Conservation (phyloP, 2,329 filamentous ascomycete genomes). For the Penicillium sp. region DNA sequence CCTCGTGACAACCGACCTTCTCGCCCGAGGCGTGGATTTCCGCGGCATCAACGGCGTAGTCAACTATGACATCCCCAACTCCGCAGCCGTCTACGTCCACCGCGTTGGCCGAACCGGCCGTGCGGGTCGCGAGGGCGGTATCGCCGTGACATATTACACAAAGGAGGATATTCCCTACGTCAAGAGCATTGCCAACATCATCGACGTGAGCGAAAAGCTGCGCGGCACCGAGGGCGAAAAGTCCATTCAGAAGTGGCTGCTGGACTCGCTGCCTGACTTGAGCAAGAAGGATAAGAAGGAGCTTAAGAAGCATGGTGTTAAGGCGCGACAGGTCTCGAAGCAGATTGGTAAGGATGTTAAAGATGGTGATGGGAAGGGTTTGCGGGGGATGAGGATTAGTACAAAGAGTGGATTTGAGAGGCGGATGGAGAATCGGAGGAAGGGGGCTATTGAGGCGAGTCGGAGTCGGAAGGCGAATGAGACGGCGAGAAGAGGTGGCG, state of each 20-base stretch:
- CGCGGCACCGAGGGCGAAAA: slow-evolving; percentile 57
- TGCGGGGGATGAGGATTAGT: slow-evolving; percentile 69
- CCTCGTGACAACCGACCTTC: slow-evolving; percentile 90
- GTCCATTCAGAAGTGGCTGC: slow-evolving; percentile 80
- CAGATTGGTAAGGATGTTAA: slow-evolving; percentile 49
- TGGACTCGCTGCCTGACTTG: slow-evolving; percentile 83
- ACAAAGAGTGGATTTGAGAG: slow-evolving; percentile 59
- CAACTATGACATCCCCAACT: slow-evolving; percentile 96
- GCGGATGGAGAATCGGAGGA: slow-evolving; percentile 53
- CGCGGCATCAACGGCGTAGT: slow-evolving; percentile 93
- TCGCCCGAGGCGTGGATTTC: slow-evolving; percentile 93
- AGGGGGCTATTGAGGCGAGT: slow-evolving; percentile 52
- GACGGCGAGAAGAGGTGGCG: slow-evolving; percentile 27
- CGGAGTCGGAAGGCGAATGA: slow-evolving; percentile 41
- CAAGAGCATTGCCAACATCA: slow-evolving; percentile 91
- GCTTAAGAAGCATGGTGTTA: slow-evolving; percentile 81
- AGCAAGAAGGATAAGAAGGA: slow-evolving; percentile 83
- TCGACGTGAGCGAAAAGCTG: slow-evolving; percentile 79
- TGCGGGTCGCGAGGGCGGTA: slow-evolving; percentile 83
- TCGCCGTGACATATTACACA: slow-evolving; percentile 93
- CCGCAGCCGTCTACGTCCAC: slow-evolving; percentile 88
- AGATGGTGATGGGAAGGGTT: slow-evolving; percentile 51
- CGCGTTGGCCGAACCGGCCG: slow-evolving; percentile 89
- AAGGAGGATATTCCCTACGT: slow-evolving; percentile 91
- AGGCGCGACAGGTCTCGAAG: slow-evolving; percentile 63